Conservation (phyloP, 148 eudicot species). For the Hydrangea macrophylla region DNA sequence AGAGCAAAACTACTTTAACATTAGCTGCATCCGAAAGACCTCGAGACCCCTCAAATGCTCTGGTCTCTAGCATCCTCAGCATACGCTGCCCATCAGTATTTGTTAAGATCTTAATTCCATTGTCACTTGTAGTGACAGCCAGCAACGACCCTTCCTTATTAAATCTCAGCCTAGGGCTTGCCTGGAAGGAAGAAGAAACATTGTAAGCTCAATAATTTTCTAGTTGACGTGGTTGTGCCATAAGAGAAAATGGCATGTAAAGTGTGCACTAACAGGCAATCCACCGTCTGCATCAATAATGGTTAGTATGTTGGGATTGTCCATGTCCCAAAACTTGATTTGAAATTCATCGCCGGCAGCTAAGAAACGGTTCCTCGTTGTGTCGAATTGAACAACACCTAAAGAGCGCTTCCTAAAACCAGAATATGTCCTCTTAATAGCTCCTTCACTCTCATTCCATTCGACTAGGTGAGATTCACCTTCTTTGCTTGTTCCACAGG, state of each 20-base stretch:
- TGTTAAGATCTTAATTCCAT: constrained; percentile 55
- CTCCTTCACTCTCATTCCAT: constrained; percentile 72
- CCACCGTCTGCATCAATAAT: constrained; percentile 52
- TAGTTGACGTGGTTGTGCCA: not conserved
- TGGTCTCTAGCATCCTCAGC: constrained; percentile 50
- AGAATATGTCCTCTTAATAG: constrained; percentile 51
- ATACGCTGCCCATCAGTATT: constrained; percentile 57
- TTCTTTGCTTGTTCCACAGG: constrained; percentile 76
- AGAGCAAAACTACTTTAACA: constrained; percentile 30
- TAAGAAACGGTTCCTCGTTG: constrained; percentile 60
- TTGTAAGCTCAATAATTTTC: constrained; percentile 8
- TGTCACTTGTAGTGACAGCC: constrained; percentile 57
- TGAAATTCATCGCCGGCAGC: constrained; percentile 75
- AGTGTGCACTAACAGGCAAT: constrained; percentile 50
- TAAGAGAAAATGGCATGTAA: not conserved
- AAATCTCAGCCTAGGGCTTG: constrained; percentile 60
- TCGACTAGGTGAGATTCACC: constrained; percentile 67
- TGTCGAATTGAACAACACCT: constrained; percentile 72
- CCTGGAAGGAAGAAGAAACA: constrained; percentile 27
- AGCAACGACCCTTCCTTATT: constrained; percentile 62
- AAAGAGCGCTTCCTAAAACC: constrained; percentile 62
- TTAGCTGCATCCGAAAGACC: constrained; percentile 42
- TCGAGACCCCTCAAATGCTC: constrained; percentile 50
- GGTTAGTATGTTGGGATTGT: constrained; percentile 44
- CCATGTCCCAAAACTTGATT: constrained; percentile 79